phyloP scores from a whole-genome alignment of 164 flowering plant species.

The Litsea cubeba region DNA sequence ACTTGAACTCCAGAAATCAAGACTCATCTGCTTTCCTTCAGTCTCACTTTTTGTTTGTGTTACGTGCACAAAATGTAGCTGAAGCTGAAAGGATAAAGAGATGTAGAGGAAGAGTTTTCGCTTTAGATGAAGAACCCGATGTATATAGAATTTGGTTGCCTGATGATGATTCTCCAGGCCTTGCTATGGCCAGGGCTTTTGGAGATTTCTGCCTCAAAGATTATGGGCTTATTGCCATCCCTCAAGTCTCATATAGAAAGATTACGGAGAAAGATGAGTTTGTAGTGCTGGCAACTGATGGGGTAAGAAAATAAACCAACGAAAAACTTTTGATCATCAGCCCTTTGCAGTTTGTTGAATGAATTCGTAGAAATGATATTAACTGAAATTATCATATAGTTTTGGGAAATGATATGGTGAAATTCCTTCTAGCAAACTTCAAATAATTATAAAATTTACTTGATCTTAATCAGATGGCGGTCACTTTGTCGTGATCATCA shows the following conservation, averaged over 20 bases:
- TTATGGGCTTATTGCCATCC: constrained; percentile 64
- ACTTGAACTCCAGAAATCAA: background rate
- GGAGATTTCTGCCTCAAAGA: constrained; percentile 90
- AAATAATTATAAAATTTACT: too few species aligned
- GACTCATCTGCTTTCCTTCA: background rate
- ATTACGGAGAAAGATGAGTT: constrained; percentile 63
- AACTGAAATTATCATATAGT: background rate
- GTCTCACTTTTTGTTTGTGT: background rate
- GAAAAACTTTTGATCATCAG: background rate
- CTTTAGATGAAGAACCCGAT: constrained; percentile 56
- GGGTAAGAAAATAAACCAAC: constrained; percentile 43
- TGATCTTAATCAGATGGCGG: too few species aligned
- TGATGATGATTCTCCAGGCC: constrained; percentile 63
- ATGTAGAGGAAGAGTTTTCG: constrained; percentile 63
- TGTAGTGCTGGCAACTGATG: constrained; percentile 88
- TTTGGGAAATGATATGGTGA: background rate
- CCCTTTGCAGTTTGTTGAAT: background rate
- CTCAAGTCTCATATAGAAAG: constrained; percentile 53
- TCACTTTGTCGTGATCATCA: too few species aligned
- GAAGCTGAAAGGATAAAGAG: constrained; percentile 66
- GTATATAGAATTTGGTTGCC: constrained; percentile 86
- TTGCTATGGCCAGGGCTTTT: constrained; percentile 90
- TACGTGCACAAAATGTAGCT: constrained; percentile 22
- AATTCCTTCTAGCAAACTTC: background rate
- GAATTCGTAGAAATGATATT: background rate